These are phyloP conservation scores for Phascolomyces articulosus DNA, from an alignment of 371 early-diverging fungal species.

Conservation along the genomic window DNA sequence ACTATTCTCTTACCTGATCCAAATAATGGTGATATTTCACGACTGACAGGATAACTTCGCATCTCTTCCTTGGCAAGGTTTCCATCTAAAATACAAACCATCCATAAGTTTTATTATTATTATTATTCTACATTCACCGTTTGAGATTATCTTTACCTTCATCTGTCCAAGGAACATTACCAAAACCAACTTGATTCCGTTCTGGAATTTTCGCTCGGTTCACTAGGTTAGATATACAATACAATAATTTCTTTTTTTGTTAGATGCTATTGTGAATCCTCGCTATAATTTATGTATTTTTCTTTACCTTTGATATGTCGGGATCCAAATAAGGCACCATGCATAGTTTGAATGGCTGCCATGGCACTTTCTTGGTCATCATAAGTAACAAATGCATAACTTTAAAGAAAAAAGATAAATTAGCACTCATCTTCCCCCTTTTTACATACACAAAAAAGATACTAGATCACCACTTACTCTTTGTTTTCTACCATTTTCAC, in stretches of 20 bases:
- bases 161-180: constrained; percentile 64
- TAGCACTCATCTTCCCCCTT: neutral
- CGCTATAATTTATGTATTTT: too few species aligned
- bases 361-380: constrained; percentile 48
- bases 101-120: neutral
- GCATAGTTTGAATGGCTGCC: constrained; percentile 53
- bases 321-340: constrained; percentile 50
- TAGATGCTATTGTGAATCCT: neutral
- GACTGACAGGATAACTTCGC: constrained; percentile 15
- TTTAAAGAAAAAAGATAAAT: too few species aligned
- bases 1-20: constrained; percentile 15
- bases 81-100: constrained; percentile 25
- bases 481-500: constrained; percentile 62
- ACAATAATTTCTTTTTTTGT: neutral
- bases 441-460: neutral
- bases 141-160: too few species aligned
- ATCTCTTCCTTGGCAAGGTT: constrained; percentile 37
- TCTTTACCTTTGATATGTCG: constrained; percentile 54
- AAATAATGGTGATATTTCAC: constrained; percentile 17
- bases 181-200: constrained; percentile 62
- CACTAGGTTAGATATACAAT: constrained; percentile 22
- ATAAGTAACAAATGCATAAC: constrained; percentile 61
- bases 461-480: constrained; percentile 32
- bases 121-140: too few species aligned
- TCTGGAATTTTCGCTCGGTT: constrained; percentile 67